A percentile compares a stretch with the other conserved stretches of the same genome.
phyloP scores from a whole-genome alignment of 2,329 filamentous ascomycete species.

The Clonostachys byssicola region DNA sequence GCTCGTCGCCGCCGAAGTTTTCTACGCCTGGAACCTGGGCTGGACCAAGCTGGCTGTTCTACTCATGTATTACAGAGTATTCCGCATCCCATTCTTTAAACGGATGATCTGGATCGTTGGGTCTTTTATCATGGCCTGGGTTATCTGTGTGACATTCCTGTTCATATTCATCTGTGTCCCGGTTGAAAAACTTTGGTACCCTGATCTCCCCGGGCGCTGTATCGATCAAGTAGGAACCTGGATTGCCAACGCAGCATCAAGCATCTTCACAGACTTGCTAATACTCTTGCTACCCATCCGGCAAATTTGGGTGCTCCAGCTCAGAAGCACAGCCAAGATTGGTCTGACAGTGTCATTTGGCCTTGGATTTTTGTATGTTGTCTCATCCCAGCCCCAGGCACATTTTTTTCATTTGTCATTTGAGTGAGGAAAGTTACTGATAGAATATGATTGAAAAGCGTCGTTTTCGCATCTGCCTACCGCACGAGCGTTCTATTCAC shows the following conservation, averaged over 20 bases:
- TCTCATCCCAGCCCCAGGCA: too few species aligned
- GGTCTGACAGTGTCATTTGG: slow-evolving; percentile 37
- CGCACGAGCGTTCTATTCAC: slow-evolving; percentile 35
- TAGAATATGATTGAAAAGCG: slow-evolving; percentile 17
- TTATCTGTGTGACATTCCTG: slow-evolving; percentile 39
- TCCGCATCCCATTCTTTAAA: slow-evolving; percentile 36
- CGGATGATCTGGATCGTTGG: slow-evolving; percentile 33
- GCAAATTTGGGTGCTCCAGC: slow-evolving; percentile 38
- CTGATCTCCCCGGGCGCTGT: slow-evolving; percentile 35
- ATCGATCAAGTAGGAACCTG: slow-evolving; percentile 45
- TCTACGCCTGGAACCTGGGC: slow-evolving; percentile 41
- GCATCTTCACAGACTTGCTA: slow-evolving; percentile 38
- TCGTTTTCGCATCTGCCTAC: slow-evolving; percentile 39
- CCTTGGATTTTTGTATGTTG: slow-evolving; percentile 35
- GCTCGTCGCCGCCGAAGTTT: slow-evolving; percentile 39
- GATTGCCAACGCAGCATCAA: slow-evolving; percentile 42
- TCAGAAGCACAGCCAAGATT: slow-evolving; percentile 33
- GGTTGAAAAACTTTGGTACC: slow-evolving; percentile 43
- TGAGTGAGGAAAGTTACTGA: not conserved
- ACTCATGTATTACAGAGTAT: slow-evolving; percentile 49
- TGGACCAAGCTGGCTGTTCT: slow-evolving; percentile 46
- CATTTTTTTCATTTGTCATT: not conserved
- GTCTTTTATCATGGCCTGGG: slow-evolving; percentile 39
- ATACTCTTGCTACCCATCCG: slow-evolving; percentile 39
- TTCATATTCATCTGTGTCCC: slow-evolving; percentile 49